Conservation (phyloP, 2,329 filamentous ascomycete genomes). For the Lanzia echinophila region DNA sequence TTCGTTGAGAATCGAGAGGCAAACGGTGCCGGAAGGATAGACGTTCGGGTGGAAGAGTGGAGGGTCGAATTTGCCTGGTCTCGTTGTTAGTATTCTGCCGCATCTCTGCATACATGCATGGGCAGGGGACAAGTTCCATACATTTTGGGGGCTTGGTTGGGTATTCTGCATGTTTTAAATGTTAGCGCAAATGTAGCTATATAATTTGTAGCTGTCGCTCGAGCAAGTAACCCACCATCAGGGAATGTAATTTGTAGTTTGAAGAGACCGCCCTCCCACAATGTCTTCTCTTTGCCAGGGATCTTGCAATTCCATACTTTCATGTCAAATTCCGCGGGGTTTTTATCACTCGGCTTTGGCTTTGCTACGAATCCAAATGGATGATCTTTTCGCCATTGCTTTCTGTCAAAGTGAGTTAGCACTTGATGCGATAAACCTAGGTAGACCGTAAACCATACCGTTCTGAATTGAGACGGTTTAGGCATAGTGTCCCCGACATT, state of each 20-base stretch:
- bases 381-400: constrained; percentile 95
- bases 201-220: not conserved
- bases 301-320: constrained; percentile 97
- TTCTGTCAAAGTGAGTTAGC: constrained; percentile 33
- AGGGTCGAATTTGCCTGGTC: constrained; percentile 78
- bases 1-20: constrained; percentile 93
- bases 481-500: constrained; percentile 72
- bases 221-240: constrained; percentile 58
- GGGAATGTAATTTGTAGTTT: constrained; percentile 91
- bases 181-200: constrained; percentile 18
- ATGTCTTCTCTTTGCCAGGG: constrained; percentile 90
- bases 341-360: constrained; percentile 56
- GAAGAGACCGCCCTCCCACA: constrained; percentile 97
- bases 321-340: constrained; percentile 67
- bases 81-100: constrained; percentile 33
- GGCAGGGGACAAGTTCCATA: constrained; percentile 41
- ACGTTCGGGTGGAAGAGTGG: constrained; percentile 98
- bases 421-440: not conserved
- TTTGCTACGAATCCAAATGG: constrained; percentile 97
- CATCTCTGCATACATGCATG: constrained; percentile 12
- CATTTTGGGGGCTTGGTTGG: constrained; percentile 98
- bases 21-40: constrained; percentile 96
- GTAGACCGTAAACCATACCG: constrained; percentile 4
- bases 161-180: constrained; percentile 64
- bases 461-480: constrained; percentile 83